Base-by-base conservation (phyloP, 2,329 filamentous ascomycete genomes). In the Metarhizium anisopliae region DNA sequence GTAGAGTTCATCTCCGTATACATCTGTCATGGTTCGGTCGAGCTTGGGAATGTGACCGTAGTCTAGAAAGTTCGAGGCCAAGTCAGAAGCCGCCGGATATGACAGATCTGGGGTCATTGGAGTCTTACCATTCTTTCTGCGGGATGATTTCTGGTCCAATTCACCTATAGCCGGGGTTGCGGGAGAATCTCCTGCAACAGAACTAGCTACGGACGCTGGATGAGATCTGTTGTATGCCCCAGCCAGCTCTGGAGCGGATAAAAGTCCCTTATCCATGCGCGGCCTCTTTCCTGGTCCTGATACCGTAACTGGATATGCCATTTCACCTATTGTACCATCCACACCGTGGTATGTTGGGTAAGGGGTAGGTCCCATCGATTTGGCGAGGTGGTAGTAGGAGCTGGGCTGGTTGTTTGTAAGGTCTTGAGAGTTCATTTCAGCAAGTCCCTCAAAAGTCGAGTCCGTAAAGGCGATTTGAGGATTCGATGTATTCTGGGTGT, bases 1-100 rank as follows among this genome's bases (percentile, higher is more conserved):
- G 76, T 89, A 95, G 1, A 95, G 79, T 69, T 94, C 90, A 68
- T 96, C 92, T 64, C 84, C 81, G 66, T 89, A 93, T 52, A 90
- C 81, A 66, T 95, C 90, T 18, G 90, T 93, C 73, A 94, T 90
- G 0, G 91, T 94, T 56, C 90, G 81, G 62, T 91, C 86, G 60
- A 95, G 81, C 71, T 93, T 94, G 30, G 91, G 87, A 30, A 85
- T 75, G 43, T 77, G 75, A 59, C 75, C 70, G 61, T 74, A 75
- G 61, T 82, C 79, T 72, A 55, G 8, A 18, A 10, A 14, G 30
- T 42, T 45, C 2, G 29, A 83, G 79, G 84, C 77, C 64, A 70
- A 75, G 70, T 65, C 56, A 54, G 53, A 30, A 30, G 29, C 10
- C 43, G 35, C 20, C 8, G 20, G 7, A 10, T 8, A 10, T 11